A percentile compares a stretch with the other conserved stretches of the same genome.
Conservation (phyloP, 306 rosid species). For the Cicer bijugum region DNA sequence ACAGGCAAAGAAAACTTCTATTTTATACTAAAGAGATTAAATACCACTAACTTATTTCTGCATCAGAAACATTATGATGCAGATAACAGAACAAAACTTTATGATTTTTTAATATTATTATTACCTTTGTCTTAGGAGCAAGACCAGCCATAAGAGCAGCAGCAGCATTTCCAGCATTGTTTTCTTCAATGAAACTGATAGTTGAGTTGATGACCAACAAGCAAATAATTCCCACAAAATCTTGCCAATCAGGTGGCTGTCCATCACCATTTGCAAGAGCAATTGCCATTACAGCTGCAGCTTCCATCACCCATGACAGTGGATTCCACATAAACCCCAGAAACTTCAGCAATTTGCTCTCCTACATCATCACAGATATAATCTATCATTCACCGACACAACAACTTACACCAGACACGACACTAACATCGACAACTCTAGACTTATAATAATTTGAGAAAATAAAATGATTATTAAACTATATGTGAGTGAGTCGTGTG, state of each 20-base stretch:
- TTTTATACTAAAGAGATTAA: too few species aligned
- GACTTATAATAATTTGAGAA: too few species aligned
- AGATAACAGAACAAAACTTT: slow-evolving; percentile 10
- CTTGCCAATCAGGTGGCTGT: slow-evolving; percentile 96
- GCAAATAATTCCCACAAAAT: slow-evolving; percentile 84
- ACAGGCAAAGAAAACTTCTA: too few species aligned
- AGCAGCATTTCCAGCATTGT: slow-evolving; percentile 99
- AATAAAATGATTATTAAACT: too few species aligned
- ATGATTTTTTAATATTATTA: background rate
- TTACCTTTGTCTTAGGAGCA: slow-evolving; percentile 96
- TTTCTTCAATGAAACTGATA: slow-evolving; percentile 96
- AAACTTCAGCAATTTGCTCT: slow-evolving; percentile 95
- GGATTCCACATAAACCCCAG: slow-evolving; percentile 99
- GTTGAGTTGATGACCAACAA: slow-evolving; percentile 89
- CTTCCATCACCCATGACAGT: slow-evolving; percentile 98
- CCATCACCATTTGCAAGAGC: slow-evolving; percentile 90
- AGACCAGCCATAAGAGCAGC: slow-evolving; percentile 99
- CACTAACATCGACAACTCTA: too few species aligned
- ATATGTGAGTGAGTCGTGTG: background rate
- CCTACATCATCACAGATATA: slow-evolving; percentile 55
- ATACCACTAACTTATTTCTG: background rate
- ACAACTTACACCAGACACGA: background rate
- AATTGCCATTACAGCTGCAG: slow-evolving; percentile 98
- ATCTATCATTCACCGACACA: slow-evolving; percentile 12
- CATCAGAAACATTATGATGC: background rate